Base-by-base conservation (phyloP, 2,329 filamentous ascomycete genomes). In the Microcera coccophila region DNA sequence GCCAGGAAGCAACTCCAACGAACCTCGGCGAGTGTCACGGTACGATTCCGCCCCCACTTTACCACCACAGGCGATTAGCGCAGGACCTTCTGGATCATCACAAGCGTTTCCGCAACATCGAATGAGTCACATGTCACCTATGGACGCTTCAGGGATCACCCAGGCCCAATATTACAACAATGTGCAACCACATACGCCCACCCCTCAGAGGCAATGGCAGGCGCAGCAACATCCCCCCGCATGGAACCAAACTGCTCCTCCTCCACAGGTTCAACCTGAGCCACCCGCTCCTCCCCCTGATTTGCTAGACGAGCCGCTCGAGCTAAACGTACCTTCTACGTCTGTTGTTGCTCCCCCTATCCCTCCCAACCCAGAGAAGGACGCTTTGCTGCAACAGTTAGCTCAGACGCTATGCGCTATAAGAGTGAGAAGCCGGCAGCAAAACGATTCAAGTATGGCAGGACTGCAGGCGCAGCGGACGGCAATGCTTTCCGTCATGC, bases 281-380 rank as follows among this genome's bases (percentile, higher is more conserved):
- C 50, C 59, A 26, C 62, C 62, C 41, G n/a, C n/a, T n/a, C 73
- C 66, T 19, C 74, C 65, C 19, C 76, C 67, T 2, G 77, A 82
- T 57, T 54, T 69, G 19, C 72, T 82, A 54, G 78, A 82, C 48
- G 76, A 78, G 41, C 77, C 79, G 22, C 63, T 81, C 12, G 73
- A 72, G 9, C 64, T 79, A 18, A 56, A 70, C 14, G 67, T 77
- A 11, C 72, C 78, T 3, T 65, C 71, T 4, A 68, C 71, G 1
- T 69, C 75, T 17, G 62, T 81, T 7, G 75, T 84, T 5, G 81
- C 89, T 1, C 91, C 93, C 1, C 90, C 91, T 0, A 89, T 96
- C 22, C 91, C 93, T 0, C 90, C 90, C 0, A 98, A 98, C 58
- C 93, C 93, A 1, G 89, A 97, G 66, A 96, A 95, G 62, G 90